A percentile compares a stretch with the other conserved stretches of the same genome.
These are phyloP conservation scores for Ilyonectria sp. DNA, from an alignment of 2,329 filamentous ascomycete genomes.

Conservation along the genomic window DNA sequence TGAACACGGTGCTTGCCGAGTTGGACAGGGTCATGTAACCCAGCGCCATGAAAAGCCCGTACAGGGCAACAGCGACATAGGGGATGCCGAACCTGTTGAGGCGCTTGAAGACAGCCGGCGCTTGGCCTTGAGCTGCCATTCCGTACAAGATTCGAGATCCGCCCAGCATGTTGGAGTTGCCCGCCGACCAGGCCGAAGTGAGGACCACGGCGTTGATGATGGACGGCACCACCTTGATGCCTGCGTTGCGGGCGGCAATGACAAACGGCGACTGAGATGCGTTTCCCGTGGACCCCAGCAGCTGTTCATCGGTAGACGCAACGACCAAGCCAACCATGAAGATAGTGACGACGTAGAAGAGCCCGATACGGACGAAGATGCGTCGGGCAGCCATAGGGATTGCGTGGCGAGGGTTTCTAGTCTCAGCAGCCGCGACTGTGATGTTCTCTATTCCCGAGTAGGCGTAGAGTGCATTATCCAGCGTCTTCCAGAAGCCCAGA, in stretches of 20 bases:
- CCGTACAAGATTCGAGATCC: conserved; percentile 17
- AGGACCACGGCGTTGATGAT: conserved; percentile 23
- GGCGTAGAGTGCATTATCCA: conserved; percentile 58
- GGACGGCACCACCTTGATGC: conserved; percentile 11
- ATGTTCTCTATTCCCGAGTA: conserved; percentile 57
- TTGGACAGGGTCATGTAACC: conserved; percentile 7
- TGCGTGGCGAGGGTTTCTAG: conserved; percentile 1
- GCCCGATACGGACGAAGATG: conserved; percentile 8
- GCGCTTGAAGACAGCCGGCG: conserved; percentile 1
- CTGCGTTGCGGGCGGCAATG: conserved; percentile 13
- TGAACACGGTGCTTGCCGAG: conserved; percentile 4
- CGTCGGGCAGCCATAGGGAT: conserved; percentile 7
- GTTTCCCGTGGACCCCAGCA: conserved; percentile 7
- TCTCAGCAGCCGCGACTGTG: conserved; percentile 10
- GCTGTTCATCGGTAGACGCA: background rate
- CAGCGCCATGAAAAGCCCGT: conserved; percentile 1
- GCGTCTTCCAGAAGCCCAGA: conserved; percentile 56
- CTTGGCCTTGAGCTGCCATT: conserved; percentile 14
- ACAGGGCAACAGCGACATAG: conserved; percentile 6
- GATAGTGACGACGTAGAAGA: conserved; percentile 13
- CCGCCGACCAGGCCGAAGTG: conserved; percentile 16
- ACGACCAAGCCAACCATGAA: conserved; percentile 15
- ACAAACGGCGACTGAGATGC: conserved; percentile 22
- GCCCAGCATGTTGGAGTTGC: conserved; percentile 15
- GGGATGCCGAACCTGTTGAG: conserved; percentile 15